Evolutionary conservation across 768 basidiomycete genomes (phyloP).

Genomic region (Russula sp.): DNA sequence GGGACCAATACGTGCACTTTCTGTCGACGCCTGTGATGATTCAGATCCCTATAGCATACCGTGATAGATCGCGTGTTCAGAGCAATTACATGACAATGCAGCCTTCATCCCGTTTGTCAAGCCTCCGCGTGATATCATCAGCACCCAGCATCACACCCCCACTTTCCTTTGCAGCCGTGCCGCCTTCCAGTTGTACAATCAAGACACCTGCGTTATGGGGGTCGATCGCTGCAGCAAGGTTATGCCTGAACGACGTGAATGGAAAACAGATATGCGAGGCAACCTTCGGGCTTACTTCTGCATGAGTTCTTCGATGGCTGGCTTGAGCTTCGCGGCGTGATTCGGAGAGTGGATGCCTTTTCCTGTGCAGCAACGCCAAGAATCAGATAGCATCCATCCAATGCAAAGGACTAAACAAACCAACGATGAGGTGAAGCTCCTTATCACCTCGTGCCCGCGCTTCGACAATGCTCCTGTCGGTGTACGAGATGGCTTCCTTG

Average conservation of each 20-base stretch:
- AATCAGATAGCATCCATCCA: neutral
- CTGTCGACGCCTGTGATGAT: neutral
- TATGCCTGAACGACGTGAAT: slow-evolving; percentile 45
- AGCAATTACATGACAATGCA: slow-evolving; percentile 61
- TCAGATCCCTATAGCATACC: neutral
- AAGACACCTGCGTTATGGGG: slow-evolving; percentile 80
- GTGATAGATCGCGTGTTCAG: neutral
- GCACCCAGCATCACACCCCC: slow-evolving; percentile 41
- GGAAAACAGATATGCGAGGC: neutral
- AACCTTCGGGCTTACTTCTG: slow-evolving; percentile 46
- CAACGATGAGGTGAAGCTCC: slow-evolving; percentile 79
- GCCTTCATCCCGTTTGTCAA: slow-evolving; percentile 45
- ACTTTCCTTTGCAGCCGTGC: slow-evolving; percentile 26
- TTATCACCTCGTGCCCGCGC: slow-evolving; percentile 58
- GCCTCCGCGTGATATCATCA: slow-evolving; percentile 52
- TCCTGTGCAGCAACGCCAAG: slow-evolving; percentile 36
- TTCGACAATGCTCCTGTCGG: slow-evolving; percentile 62
- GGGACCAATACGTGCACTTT: neutral
- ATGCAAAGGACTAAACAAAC: slow-evolving; percentile 37
- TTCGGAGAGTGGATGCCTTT: slow-evolving; percentile 82
- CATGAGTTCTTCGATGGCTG: slow-evolving; percentile 86
- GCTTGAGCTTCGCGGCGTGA: slow-evolving; percentile 81
- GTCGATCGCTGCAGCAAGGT: slow-evolving; percentile 68
- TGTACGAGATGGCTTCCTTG: slow-evolving; percentile 77
- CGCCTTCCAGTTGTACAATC: slow-evolving; percentile 60